These are phyloP conservation scores for Wickerhamiella parazyma DNA, from an alignment of 805 yeast genomes.

Conservation along the genomic window DNA sequence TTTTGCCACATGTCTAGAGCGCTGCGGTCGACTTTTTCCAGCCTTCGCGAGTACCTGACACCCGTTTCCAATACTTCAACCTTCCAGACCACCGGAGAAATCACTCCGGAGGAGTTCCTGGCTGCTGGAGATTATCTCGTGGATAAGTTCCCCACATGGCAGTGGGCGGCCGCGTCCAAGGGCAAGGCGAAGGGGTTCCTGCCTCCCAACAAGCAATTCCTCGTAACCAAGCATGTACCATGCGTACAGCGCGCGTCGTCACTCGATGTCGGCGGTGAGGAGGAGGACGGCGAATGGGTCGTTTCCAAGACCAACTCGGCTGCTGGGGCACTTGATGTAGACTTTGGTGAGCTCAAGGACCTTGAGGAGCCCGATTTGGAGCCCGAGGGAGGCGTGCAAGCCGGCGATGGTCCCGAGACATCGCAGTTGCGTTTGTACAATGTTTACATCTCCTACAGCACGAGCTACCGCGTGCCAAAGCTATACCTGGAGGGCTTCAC, in stretches of 20 bases:
- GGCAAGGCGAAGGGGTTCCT: slow-evolving; percentile 50
- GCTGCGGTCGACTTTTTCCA: slow-evolving; percentile 65
- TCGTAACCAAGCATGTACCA: slow-evolving; percentile 84
- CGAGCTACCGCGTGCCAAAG: slow-evolving; percentile 92
- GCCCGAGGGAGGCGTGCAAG: slow-evolving; percentile 21
- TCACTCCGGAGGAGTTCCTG: slow-evolving; percentile 92
- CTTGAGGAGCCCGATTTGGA: slow-evolving; percentile 32
- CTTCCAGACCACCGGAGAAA: slow-evolving; percentile 74
- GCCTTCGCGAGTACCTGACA: slow-evolving; percentile 80
- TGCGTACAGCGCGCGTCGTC: slow-evolving; percentile 57
- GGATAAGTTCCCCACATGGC: slow-evolving; percentile 93
- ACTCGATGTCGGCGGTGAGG: slow-evolving; percentile 28
- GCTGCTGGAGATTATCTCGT: slow-evolving; percentile 87
- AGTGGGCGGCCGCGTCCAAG: slow-evolving; percentile 55
- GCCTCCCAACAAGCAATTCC: slow-evolving; percentile 74
- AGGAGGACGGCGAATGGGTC: slow-evolving; percentile 32
- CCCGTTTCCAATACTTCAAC: slow-evolving; percentile 83
- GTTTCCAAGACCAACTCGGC: slow-evolving; percentile 12
- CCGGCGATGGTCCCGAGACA: too few species aligned
- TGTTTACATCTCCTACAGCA: slow-evolving; percentile 80
- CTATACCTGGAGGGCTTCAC: slow-evolving; percentile 82
- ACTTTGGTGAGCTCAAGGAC: slow-evolving; percentile 20
- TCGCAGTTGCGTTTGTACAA: slow-evolving; percentile 43
- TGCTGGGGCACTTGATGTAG: slow-evolving; percentile 19
- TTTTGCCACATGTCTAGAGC: slow-evolving; percentile 6